Evolutionary conservation across 768 basidiomycete species (phyloP), one percentile per base, ranked within the genome.

Genomic region (Amanita rubescens): DNA sequence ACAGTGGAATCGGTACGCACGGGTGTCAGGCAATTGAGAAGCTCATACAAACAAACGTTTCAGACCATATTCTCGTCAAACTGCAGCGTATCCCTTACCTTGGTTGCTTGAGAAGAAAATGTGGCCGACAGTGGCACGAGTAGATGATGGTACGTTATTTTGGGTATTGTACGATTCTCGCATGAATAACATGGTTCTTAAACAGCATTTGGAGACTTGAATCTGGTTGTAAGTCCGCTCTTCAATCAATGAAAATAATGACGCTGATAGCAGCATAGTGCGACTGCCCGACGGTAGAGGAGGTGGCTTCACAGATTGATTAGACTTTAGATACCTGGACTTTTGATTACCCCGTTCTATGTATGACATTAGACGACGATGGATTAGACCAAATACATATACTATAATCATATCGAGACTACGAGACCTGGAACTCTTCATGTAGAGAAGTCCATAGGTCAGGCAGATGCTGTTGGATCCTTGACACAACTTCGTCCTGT

Each of bases 61-160:
- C 19, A 92, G 90, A 30, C 93, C 94, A 12, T 98, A 97, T 67
- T 82, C 90, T 43, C 87, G 94, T 33, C 81, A 91, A 58, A 77
- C 83, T 56, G 95, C 96, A n/a, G 94, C 81, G 7, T 97, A 91
- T 67, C 94, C 96, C 20, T 67, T 92, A 56, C 77, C 86, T 11
- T 89, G 83, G 75, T 75, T 99, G 27, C 74, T 75, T 47, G 85
- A 89, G 69, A 87, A 80, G 74, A 99, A 99, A 71, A 95, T 97
- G 73, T 99, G 96, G 96, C 95, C 96, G 0, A 79, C 89, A 4
- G 88, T 94, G 39, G 86, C 90, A 4, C 78, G 95, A 44, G 80
- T 99, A 49, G 94, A 97, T 63, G 95, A 97, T 73, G 88, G 92
- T 94, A 65, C 64, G 85, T 69, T 2, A 30, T 30, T 20, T 8